Evolutionary conservation across 2,329 filamentous ascomycete species (phyloP).

Genomic region (Cytospora paraplurivora): DNA sequence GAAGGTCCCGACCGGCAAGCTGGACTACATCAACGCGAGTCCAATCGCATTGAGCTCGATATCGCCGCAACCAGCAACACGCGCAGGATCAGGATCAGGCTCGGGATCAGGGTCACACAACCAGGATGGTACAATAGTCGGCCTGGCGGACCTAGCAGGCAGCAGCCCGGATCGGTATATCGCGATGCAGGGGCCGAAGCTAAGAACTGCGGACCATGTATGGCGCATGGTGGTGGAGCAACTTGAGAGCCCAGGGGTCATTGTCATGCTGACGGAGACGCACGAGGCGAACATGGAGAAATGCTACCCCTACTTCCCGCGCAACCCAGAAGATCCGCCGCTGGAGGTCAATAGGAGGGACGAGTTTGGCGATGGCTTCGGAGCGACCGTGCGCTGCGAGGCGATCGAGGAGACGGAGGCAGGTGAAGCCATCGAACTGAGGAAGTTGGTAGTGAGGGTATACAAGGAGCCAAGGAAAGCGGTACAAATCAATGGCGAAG

Average conservation of each 20-base stretch:
- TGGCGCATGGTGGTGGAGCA: conserved; percentile 97
- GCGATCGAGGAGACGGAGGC: conserved; percentile 57
- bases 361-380: conserved; percentile 67
- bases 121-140: background rate
- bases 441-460: conserved; percentile 67
- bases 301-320: conserved; percentile 86
- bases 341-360: conserved; percentile 64
- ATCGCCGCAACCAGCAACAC: conserved; percentile 35
- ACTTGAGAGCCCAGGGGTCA: conserved; percentile 69
- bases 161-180: conserved; percentile 67
- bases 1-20: conserved; percentile 69
- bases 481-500: background rate
- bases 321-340: conserved; percentile 52
- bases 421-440: conserved; percentile 67
- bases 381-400: conserved; percentile 70
- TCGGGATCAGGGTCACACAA: background rate
- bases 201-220: conserved; percentile 74
- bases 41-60: conserved; percentile 60
- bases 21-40: conserved; percentile 84
- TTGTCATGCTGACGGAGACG: conserved; percentile 93
- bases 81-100: conserved; percentile 2
- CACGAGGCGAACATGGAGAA: conserved; percentile 78
- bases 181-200: conserved; percentile 89
- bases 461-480: conserved; percentile 32
- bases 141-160: conserved; percentile 8